Evolutionary conservation across 1,139 yeast genomes (phyloP).

Genomic region (Kurtzmaniella quercitrusa): DNA sequence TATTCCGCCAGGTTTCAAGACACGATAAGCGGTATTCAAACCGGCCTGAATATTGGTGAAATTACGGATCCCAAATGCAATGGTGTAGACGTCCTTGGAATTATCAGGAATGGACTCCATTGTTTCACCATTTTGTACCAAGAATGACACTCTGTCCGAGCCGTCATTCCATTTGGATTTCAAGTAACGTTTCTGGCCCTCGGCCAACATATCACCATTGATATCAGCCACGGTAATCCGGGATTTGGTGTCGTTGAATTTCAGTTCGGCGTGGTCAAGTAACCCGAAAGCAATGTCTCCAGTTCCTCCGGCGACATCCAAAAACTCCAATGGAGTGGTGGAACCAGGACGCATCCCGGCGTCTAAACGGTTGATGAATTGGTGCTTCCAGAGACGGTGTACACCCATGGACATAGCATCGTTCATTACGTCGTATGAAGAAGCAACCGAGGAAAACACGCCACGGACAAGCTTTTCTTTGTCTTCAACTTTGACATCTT

Average conservation of each 20-base stretch:
- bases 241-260: conserved; percentile 70
- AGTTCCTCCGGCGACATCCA: conserved; percentile 98
- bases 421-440: conserved; percentile 92
- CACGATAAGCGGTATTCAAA: conserved; percentile 87
- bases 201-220: conserved; percentile 91
- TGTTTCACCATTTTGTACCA: conserved; percentile 90
- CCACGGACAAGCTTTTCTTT: conserved; percentile 85
- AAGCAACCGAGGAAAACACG: conserved; percentile 92
- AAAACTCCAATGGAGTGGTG: conserved; percentile 68
- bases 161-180: conserved; percentile 50
- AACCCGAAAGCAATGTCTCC: conserved; percentile 98
- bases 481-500: conserved; percentile 73
- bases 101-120: conserved; percentile 80
- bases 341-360: conserved; percentile 94
- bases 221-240: conserved; percentile 93
- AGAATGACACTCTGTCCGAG: conserved; percentile 63
- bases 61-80: conserved; percentile 95
- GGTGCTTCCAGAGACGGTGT: conserved; percentile 93
- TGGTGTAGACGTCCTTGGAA: conserved; percentile 92
- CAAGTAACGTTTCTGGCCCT: conserved; percentile 76
- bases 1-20: conserved; percentile 96
- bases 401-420: conserved; percentile 97
- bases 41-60: conserved; percentile 95
- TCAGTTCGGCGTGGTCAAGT: conserved; percentile 80
- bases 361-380: conserved; percentile 80